A percentile compares a stretch with the other conserved stretches of the same genome.
Conservation (phyloP, 2,329 filamentous ascomycete genomes). For the Penicillium sp. region DNA sequence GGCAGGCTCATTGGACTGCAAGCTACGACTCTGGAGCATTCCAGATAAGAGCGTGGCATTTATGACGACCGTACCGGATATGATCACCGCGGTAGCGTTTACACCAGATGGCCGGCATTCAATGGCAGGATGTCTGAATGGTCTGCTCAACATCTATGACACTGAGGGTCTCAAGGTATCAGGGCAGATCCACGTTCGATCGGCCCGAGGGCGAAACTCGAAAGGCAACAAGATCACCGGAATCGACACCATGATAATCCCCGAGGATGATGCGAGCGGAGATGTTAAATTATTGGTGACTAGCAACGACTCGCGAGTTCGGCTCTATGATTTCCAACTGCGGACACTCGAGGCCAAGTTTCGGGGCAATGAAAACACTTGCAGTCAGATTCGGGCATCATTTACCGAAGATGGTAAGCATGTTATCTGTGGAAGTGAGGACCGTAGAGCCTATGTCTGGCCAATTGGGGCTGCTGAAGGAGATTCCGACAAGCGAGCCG, state of each 20-base stretch:
- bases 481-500: constrained; percentile 74
- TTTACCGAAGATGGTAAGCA: constrained; percentile 86
- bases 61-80: constrained; percentile 72
- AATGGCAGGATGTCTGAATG: constrained; percentile 84
- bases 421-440: constrained; percentile 90
- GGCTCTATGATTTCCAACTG: constrained; percentile 84
- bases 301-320: constrained; percentile 90
- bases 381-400: constrained; percentile 83
- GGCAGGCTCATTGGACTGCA: constrained; percentile 86
- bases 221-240: constrained; percentile 98
- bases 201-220: constrained; percentile 85
- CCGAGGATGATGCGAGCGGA: constrained; percentile 57
- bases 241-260: constrained; percentile 71
- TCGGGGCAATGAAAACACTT: constrained; percentile 85
- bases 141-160: constrained; percentile 85
- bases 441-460: constrained; percentile 90
- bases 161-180: constrained; percentile 84
- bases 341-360: constrained; percentile 86
- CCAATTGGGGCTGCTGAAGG: constrained; percentile 64
- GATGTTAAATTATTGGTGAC: constrained; percentile 85
- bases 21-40: constrained; percentile 91
- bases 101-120: constrained; percentile 87
- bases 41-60: constrained; percentile 93
- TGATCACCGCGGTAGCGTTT: constrained; percentile 93
- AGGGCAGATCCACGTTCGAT: constrained; percentile 89